Base-by-base conservation (phyloP, 768 basidiomycete genomes). In the Boletus vermiculosoides region DNA sequence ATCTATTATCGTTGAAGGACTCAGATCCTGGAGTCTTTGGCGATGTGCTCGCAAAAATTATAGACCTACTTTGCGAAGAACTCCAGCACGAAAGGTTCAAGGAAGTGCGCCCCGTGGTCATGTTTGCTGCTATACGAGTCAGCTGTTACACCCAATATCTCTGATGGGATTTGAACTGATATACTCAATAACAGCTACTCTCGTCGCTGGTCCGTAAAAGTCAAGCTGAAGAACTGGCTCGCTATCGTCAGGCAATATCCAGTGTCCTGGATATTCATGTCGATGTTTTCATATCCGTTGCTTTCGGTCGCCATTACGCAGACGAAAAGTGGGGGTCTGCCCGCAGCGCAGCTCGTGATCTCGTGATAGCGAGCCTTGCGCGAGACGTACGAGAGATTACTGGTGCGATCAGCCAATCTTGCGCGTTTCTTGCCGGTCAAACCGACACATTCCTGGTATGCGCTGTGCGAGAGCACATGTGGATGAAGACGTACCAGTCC, bases 41-140 rank as follows among this genome's bases (percentile, higher is more conserved):
- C n/a, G 85, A 87, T 51, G 77, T 88, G n/a, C 74, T 95, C 33
- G 87, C 87, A 9, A 87, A 84, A 67, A 78, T 88, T 37, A 74
- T 84, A 15, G 83, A 85, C 59, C 87, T 91, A 58, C 78, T 94
- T 50, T 89, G 87, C 68, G 90, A 90, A 66, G 86, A 91, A 60
- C 71, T 90, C 20, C 93, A 94, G 66, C 90, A 93, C 61, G 83
- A 86, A 55, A 80, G 89, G 4, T 88, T 90, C 66, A 71, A 76
- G 48, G 74, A 77, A 25, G 73, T 82, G 22, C 80, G 87, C 16
- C 84, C 90, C 1, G 72, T 74, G 23, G 80, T 85, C 18, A 83
- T 93, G 73, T 67, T 76, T 28, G 74, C 80, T 31, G 86, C 87
- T 4, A 73, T 84, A 45, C 77, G 80, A 61, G 94, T 93, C 66